Evolutionary conservation across 179 eudicot genomes (phyloP).

Genomic region (Amaranthus tricolor): DNA sequence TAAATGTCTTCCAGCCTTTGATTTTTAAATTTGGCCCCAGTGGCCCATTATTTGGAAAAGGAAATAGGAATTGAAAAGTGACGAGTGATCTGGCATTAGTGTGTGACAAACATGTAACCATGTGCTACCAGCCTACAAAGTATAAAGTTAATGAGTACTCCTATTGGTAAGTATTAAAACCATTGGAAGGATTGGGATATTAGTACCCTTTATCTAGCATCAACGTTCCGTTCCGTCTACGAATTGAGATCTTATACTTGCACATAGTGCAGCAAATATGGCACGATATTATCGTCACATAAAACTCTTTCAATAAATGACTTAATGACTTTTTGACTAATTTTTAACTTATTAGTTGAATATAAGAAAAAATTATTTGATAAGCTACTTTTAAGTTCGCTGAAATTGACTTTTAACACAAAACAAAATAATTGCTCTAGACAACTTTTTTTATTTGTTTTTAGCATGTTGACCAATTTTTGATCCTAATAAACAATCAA

Average conservation of each 20-base stretch:
- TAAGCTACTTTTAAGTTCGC: no score
- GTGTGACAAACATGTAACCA: constrained; percentile 24
- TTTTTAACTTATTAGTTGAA: no score
- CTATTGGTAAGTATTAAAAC: not conserved
- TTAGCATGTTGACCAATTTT: no score
- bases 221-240: constrained; percentile 6
- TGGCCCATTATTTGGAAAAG: not conserved
- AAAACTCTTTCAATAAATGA: constrained; percentile 2
- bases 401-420: no score
- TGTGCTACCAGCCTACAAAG: constrained; percentile 32
- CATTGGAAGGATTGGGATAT: not conserved
- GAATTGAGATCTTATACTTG: constrained; percentile 20
- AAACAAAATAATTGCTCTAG: no score
- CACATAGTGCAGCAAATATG: constrained; percentile 28
- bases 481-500: no score
- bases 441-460: no score
- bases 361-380: no score
- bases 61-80: not conserved
- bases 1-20: not conserved
- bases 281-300: constrained; percentile 22
- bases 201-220: not conserved
- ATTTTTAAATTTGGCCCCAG: not conserved
- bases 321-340: no score
- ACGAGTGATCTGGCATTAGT: constrained; percentile 16
- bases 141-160: not conserved